phyloP scores from a whole-genome alignment of 768 basidiomycete genomes.

The Mycena metata region DNA sequence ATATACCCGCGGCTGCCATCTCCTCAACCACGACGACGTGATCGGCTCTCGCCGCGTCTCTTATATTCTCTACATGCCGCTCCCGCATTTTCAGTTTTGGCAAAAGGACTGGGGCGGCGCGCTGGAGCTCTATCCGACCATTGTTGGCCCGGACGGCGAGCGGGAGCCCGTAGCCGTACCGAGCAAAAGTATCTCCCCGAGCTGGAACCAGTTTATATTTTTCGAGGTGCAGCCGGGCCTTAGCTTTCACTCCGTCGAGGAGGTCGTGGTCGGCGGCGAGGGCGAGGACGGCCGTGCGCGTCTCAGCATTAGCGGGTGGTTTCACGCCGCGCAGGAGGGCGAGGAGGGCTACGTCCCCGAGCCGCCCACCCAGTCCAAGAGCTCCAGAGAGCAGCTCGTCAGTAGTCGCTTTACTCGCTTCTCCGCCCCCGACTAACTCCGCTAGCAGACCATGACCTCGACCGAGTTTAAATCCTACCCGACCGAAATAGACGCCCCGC shows the following conservation, averaged over 20 bases:
- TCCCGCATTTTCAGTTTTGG: constrained; percentile 82
- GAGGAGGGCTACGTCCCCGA: constrained; percentile 87
- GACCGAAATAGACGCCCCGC: constrained; percentile 59
- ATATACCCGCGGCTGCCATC: constrained; percentile 92
- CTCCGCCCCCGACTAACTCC: constrained; percentile 23
- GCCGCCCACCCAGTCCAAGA: constrained; percentile 65
- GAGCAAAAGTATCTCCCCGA: constrained; percentile 76
- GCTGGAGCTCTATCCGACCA: constrained; percentile 90
- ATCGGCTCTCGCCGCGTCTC: constrained; percentile 94
- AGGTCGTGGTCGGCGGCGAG: constrained; percentile 87
- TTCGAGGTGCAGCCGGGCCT: constrained; percentile 94
- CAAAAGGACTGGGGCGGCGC: constrained; percentile 93
- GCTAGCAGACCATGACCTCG: constrained; percentile 69
- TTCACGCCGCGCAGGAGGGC: constrained; percentile 91
- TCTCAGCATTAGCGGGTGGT: constrained; percentile 96
- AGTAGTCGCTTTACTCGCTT: constrained; percentile 49
- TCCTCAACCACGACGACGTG: constrained; percentile 98
- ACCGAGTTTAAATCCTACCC: constrained; percentile 72
- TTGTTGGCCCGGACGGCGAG: constrained; percentile 68
- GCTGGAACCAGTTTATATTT: constrained; percentile 91
- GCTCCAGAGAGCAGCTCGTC: constrained; percentile 94
- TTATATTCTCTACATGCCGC: constrained; percentile 97
- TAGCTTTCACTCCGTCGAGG: constrained; percentile 97
- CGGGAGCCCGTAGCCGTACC: constrained; percentile 80
- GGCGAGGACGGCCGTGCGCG: constrained; percentile 78